These are phyloP conservation scores for Wickerhamomyces mucosus DNA, from an alignment of 805 yeast species.

Conservation along the genomic window DNA sequence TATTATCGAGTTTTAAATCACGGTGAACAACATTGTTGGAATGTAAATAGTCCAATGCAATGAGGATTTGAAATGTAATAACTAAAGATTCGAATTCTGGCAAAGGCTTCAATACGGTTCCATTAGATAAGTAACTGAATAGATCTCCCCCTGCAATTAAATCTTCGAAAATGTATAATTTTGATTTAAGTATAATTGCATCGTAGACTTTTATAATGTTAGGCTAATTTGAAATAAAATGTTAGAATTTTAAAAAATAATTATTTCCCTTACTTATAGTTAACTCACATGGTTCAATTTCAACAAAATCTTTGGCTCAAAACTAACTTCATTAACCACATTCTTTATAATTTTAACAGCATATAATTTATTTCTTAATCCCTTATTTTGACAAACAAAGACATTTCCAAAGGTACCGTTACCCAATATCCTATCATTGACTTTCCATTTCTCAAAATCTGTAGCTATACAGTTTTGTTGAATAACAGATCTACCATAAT, in stretches of 20 bases:
- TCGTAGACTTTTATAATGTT: slow-evolving; percentile 38
- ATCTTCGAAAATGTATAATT: slow-evolving; percentile 38
- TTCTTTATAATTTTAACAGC: slow-evolving; percentile 41
- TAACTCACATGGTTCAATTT: slow-evolving; percentile 31
- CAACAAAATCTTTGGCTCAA: slow-evolving; percentile 35
- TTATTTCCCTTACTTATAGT: no score
- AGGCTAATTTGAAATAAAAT: slow-evolving; percentile 23
- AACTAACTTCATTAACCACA: slow-evolving; percentile 20
- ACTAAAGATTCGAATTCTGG: slow-evolving; percentile 47
- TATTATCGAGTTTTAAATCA: slow-evolving; percentile 84
- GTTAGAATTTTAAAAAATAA: slow-evolving; percentile 2
- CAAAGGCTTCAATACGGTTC: slow-evolving; percentile 29
- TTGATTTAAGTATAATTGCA: slow-evolving; percentile 19
- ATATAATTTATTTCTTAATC: slow-evolving; percentile 22
- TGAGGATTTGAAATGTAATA: slow-evolving; percentile 44
- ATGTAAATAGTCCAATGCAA: slow-evolving; percentile 61
- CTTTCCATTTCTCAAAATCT: slow-evolving; percentile 30
- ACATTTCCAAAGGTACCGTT: slow-evolving; percentile 52
- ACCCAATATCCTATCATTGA: slow-evolving; percentile 35
- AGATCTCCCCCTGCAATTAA: slow-evolving; percentile 49
- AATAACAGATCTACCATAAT: slow-evolving; percentile 9
- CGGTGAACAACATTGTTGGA: slow-evolving; percentile 66
- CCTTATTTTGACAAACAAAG: slow-evolving; percentile 23
- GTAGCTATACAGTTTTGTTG: slow-evolving; percentile 14
- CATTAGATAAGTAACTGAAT: slow-evolving; percentile 41